Evolutionary conservation across 192 early-diverging fungal species (phyloP), one percentile per base, ranked within the genome.

Genomic region (Linnemannia zychae): DNA sequence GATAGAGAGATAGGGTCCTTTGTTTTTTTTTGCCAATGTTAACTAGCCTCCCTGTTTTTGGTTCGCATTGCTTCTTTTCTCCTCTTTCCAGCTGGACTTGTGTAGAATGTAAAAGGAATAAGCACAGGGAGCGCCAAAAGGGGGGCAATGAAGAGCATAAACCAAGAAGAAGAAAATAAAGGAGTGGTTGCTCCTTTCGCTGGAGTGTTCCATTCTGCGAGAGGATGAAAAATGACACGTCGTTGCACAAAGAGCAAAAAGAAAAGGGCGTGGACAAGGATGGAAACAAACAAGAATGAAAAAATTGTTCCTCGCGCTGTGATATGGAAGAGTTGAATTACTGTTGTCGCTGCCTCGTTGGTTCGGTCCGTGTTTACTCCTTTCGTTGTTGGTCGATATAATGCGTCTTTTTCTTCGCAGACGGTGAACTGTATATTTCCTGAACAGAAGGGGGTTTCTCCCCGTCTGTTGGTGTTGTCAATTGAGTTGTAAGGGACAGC

Each of bases 1-100:
- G 67, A 67, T 20, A 75, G 57, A 60, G 38, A 75, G 74, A 66
- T 24, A 66, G 74, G 74, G 57, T 18, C n/a, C 65, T 7, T 44
- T 44, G 7, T 44, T 67, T 31, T 2, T 76, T 31, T 17, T 28
- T 44, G 28, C 38, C 47, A 67, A 46, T 34, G 16, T 28, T 1
- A 63, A 31, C 47, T 40, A 40, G 16, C 3, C 40, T 48, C 63
- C 57, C 28, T 63, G 57, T 3, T 63, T 57, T 63, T 15, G 53
- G 53, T 24, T 24, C 7, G 53, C 53, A 60, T 60, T 60, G 53
- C 53, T 60, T 60, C 7, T 24, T 63, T 31, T 44, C 40, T 44
- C 9, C 40, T 44, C 40, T 44, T 9, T 63, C 28, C 57, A 63
- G 57, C 13, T 63, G 57, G 57, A 63, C 57, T 63, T 33, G n/a